Base-by-base conservation (phyloP, 2,329 filamentous ascomycete genomes). In the Phyllosticta paracitricarpa region DNA sequence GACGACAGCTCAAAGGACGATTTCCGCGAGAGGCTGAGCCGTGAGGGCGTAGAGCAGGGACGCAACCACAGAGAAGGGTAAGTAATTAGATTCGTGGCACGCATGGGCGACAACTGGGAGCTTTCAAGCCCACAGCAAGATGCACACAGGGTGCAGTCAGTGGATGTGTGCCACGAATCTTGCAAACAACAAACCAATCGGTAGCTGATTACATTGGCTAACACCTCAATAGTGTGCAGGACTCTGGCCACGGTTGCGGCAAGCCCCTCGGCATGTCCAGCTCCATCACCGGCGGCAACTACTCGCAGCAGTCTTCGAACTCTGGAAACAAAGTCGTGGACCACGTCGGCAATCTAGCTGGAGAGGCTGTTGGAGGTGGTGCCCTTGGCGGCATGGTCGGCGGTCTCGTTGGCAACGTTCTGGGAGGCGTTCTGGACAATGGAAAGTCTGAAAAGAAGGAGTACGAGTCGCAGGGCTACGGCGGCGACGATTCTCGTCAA, bases 161-260 rank as follows among this genome's bases (percentile, higher is more conserved):
- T 22, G 19, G 2, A 22, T 22, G 19, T 22, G 19, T 22, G 19
- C 19, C 19, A 22, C 19, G 19, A 22, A 22, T 22, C 19, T 22
- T 22, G 19, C 19, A 22, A 22, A 22, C 19, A 22, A 22, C 19
- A 22, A 22, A 22, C 19, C 19, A 22, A 22, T 22, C 19, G 19
- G 19, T 22, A 22, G 19, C 19, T 22, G 19, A 22, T 22, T 22
- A 22, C 19, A 22, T 22, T 22, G 19, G 19, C 19, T 22, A 22
- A 22, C 19, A 22, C 19, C 19, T 22, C 19, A 22, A 22, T 22
- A 22, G 19, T 28, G 87, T 93, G 10, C 77, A 91, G 17, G 91
- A 97, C 73, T 86, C 83, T 58, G 92, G 92, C 5, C 90, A 96
- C 71, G 91, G 91, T 58, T 96, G 91, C 70, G 86, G 89, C 63